Evolutionary conservation across 2,329 filamentous ascomycete species (phyloP).

Genomic region (Monilinia polystroma): DNA sequence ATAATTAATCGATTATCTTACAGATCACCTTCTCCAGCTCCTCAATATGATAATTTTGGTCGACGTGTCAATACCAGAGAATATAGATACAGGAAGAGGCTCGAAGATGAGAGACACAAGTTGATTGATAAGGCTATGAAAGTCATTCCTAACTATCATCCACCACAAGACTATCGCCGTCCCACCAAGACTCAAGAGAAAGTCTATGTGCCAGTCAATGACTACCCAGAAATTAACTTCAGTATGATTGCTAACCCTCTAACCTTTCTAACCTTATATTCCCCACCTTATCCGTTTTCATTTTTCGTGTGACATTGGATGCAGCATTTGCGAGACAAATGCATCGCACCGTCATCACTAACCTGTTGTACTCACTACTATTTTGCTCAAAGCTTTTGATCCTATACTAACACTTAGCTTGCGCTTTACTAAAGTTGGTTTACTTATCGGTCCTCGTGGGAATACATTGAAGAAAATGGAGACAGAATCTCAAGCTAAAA

Average conservation of each 20-base stretch:
- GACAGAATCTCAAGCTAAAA: constrained; percentile 93
- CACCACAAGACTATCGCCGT: constrained; percentile 95
- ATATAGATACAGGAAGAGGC: constrained; percentile 94
- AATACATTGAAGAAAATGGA: constrained; percentile 99
- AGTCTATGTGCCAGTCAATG: constrained; percentile 99
- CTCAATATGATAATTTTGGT: constrained; percentile 99
- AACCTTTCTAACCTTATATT: constrained; percentile 65
- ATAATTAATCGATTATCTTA: constrained; percentile 26
- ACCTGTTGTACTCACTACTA: constrained; percentile 40
- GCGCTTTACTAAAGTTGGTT: constrained; percentile 87
- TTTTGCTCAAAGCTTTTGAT: constrained; percentile 42
- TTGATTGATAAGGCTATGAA: constrained; percentile 99
- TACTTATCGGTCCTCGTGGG: constrained; percentile 99
- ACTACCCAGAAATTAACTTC: constrained; percentile 99
- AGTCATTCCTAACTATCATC: constrained; percentile 98
- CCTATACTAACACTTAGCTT: constrained; percentile 87
- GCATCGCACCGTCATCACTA: constrained; percentile 41
- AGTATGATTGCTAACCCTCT: constrained; percentile 99
- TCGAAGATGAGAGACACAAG: constrained; percentile 98
- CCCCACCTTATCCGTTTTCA: constrained; percentile 43
- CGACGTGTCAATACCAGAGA: constrained; percentile 99
- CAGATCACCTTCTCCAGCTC: constrained; percentile 91
- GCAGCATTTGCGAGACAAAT: constrained; percentile 36
- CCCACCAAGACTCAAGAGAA: constrained; percentile 99
- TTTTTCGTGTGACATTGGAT: constrained; percentile 43